Percentiles rank a stretch among this genome's conserved stretches.
phyloP scores from a whole-genome alignment of 345 rosid species.

The Boechera retrofracta region DNA sequence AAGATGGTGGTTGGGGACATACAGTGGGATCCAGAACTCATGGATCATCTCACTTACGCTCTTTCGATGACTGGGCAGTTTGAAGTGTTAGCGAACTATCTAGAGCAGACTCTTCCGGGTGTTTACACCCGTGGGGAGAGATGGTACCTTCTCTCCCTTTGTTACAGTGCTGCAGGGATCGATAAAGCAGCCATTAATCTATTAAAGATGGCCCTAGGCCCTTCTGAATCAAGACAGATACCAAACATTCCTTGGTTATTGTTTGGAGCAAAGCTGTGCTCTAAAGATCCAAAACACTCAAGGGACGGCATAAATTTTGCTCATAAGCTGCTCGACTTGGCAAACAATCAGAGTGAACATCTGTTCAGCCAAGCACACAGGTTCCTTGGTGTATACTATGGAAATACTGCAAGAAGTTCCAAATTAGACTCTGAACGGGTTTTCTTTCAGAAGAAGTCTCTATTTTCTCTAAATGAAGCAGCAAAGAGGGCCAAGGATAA shows the following conservation, averaged over 20 bases:
- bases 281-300: conserved; percentile 67
- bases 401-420: conserved; percentile 77
- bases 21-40: conserved; percentile 82
- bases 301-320: conserved; percentile 68
- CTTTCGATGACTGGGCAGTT: conserved; percentile 74
- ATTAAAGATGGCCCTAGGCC: conserved; percentile 62
- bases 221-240: conserved; percentile 69
- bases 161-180: conserved; percentile 80
- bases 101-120: conserved; percentile 79
- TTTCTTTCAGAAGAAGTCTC: conserved; percentile 62
- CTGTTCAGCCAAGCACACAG: conserved; percentile 63
- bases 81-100: conserved; percentile 70
- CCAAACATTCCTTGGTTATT: conserved; percentile 63
- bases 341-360: conserved; percentile 52
- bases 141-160: conserved; percentile 91
- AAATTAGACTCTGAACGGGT: conserved; percentile 72
- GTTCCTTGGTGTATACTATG: conserved; percentile 86
- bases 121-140: conserved; percentile 73
- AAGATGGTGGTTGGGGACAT: conserved; percentile 70
- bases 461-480: conserved; percentile 65
- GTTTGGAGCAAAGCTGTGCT: conserved; percentile 84
- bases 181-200: conserved; percentile 76
- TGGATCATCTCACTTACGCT: conserved; percentile 81
- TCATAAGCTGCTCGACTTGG: conserved; percentile 53
- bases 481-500: conserved; percentile 55